Evolutionary conservation across 2,329 filamentous ascomycete species (phyloP).

Genomic region (Ophiostoma quercus): DNA sequence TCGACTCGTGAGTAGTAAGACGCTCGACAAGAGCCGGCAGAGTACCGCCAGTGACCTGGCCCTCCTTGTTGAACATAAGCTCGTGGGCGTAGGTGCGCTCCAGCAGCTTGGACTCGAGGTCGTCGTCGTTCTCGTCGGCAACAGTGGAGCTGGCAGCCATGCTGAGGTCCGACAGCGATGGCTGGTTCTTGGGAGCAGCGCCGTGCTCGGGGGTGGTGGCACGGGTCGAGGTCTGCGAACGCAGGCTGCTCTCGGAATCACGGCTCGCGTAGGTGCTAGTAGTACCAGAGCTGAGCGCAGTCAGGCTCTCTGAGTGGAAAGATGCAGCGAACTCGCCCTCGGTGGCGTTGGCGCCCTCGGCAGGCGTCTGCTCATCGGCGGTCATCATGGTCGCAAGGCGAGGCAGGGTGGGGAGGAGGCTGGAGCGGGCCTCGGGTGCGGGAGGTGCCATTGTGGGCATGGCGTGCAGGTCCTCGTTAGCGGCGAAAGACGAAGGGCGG

Average conservation of each 20-base stretch:
- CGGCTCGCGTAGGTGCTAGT: conserved; percentile 73
- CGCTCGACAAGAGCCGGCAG: conserved; percentile 88
- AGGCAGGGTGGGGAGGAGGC: conserved; percentile 49
- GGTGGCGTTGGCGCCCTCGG: conserved; percentile 28
- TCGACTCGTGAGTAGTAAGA: conserved; percentile 86
- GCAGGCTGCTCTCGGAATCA: conserved; percentile 72
- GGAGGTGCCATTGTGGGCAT: conserved; percentile 12
- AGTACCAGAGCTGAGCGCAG: conserved; percentile 70
- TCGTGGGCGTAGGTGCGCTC: conserved; percentile 90
- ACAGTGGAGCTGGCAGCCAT: conserved; percentile 58
- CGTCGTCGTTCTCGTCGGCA: conserved; percentile 64
- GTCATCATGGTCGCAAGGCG: conserved; percentile 50
- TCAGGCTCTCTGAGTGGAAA: conserved; percentile 63
- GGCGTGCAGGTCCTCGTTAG: conserved; percentile 35
- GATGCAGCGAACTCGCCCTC: conserved; percentile 49
- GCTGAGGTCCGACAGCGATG: conserved; percentile 65
- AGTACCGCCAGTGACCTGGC: conserved; percentile 88
- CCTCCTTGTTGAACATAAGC: conserved; percentile 88
- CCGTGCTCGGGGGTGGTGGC: conserved; percentile 76
- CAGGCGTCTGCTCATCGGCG: conserved; percentile 43
- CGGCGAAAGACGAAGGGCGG: conserved; percentile 39
- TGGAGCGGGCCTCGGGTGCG: conserved; percentile 1
- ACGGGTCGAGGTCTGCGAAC: conserved; percentile 78
- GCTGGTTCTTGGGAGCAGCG: conserved; percentile 51
- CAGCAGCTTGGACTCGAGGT: conserved; percentile 77